A percentile compares a stretch with the other conserved stretches of the same genome.
Conservation (phyloP, 352 stramenopile genomes). For the Globisporangium sylvaticum region DNA sequence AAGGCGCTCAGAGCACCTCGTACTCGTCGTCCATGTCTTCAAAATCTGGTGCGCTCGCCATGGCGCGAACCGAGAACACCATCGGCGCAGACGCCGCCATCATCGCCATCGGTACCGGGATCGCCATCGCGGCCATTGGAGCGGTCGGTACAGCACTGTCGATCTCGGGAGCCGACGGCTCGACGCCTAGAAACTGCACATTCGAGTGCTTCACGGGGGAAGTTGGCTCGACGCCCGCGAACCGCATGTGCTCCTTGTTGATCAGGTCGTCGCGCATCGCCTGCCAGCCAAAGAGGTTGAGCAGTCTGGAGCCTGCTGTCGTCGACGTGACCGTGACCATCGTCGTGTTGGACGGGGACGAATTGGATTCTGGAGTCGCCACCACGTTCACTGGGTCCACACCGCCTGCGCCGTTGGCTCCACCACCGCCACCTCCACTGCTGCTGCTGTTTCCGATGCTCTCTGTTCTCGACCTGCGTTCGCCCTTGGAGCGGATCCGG, state of each 20-base stretch:
- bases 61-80: constrained; percentile 15
- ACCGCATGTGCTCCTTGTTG: constrained; percentile 42
- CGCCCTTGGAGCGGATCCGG: constrained; percentile 33
- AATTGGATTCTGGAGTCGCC: constrained; percentile 8
- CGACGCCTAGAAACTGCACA: constrained; percentile 14
- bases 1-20: background rate
- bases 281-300: constrained; percentile 47
- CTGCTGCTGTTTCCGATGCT: background rate
- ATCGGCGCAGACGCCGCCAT: constrained; percentile 12
- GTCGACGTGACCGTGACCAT: constrained; percentile 22
- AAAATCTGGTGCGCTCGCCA: constrained; percentile 17
- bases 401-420: background rate
- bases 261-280: constrained; percentile 36
- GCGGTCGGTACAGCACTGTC: constrained; percentile 9
- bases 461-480: constrained; percentile 8
- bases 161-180: constrained; percentile 20
- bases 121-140: constrained; percentile 17
- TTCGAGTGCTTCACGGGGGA: constrained; percentile 15
- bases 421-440: background rate
- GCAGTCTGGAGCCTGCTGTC: constrained; percentile 7
- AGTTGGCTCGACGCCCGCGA: constrained; percentile 23
- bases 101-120: constrained; percentile 7
- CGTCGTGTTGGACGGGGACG: constrained; percentile 12
- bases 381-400: constrained; percentile 2
- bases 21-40: constrained; percentile 19